These are phyloP conservation scores for Russula ochroleuca DNA, from an alignment of 768 basidiomycete genomes.

Conservation along the genomic window DNA sequence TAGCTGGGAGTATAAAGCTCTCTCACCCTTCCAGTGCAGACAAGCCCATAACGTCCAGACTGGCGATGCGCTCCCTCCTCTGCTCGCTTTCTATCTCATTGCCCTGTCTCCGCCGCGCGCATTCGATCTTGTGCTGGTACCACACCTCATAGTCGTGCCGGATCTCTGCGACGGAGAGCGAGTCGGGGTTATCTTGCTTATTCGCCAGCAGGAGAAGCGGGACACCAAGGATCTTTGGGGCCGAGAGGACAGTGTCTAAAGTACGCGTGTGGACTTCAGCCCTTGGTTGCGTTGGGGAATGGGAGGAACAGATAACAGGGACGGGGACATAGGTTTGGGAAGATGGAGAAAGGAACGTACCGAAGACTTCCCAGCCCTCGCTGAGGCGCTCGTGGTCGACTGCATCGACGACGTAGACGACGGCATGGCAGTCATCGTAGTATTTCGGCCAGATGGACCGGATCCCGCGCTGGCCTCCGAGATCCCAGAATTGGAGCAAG, in stretches of 20 bases:
- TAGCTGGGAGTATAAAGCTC: not conserved
- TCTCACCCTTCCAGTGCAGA: constrained; percentile 86
- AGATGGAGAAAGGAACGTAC: constrained; percentile 44
- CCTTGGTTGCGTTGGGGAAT: not conserved
- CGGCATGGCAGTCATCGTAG: constrained; percentile 95
- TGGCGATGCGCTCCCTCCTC: constrained; percentile 41
- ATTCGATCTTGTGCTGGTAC: constrained; percentile 72
- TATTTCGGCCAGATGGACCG: constrained; percentile 92
- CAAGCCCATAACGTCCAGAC: constrained; percentile 71
- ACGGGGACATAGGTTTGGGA: not conserved
- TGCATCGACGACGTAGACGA: constrained; percentile 93
- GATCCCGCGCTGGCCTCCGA: constrained; percentile 93
- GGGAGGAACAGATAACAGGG: not conserved
- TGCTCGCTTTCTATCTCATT: constrained; percentile 33
- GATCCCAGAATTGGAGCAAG: constrained; percentile 93
- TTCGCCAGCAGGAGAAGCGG: constrained; percentile 92
- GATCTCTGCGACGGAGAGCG: constrained; percentile 86
- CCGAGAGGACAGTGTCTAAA: constrained; percentile 75
- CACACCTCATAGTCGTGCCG: constrained; percentile 85
- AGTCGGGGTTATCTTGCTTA: constrained; percentile 83
- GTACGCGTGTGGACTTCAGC: constrained; percentile 22
- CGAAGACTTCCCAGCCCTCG: constrained; percentile 97
- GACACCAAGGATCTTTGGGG: constrained; percentile 84
- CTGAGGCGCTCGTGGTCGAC: constrained; percentile 82
- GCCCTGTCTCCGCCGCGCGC: constrained; percentile 50